Conservation (phyloP, 345 rosid genomes). For the Lepidium africanum region DNA sequence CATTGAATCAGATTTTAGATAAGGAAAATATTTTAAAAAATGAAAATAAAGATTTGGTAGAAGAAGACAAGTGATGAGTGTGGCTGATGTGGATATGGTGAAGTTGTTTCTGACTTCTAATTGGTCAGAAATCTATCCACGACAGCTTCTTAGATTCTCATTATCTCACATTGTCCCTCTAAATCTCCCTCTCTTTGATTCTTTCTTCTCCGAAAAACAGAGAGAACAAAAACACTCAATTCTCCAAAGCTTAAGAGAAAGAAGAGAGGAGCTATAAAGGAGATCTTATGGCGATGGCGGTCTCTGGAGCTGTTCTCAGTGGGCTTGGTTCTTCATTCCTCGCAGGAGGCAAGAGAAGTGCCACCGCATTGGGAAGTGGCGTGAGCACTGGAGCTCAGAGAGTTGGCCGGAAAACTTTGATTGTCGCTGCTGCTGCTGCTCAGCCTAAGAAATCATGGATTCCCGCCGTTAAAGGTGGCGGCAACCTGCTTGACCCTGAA, state of each 20-base stretch:
- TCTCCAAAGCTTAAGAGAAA: not conserved
- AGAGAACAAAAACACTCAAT: not conserved
- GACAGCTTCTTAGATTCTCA: constrained; percentile 37
- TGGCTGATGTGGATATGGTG: constrained; percentile 45
- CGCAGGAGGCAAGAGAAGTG: constrained; percentile 42
- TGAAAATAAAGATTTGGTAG: not conserved
- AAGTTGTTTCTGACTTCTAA: constrained; percentile 34
- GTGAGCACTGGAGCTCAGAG: constrained; percentile 16
- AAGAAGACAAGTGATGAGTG: not conserved
- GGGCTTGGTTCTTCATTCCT: constrained; percentile 82
- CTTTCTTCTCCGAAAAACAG: not conserved
- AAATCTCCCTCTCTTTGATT: constrained; percentile 28
- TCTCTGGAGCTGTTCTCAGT: constrained; percentile 66
- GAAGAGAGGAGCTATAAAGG: not conserved
- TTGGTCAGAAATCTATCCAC: constrained; percentile 86
- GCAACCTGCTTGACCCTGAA: constrained; percentile 81
- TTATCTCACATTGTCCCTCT: constrained; percentile 51
- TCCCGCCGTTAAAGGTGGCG: constrained; percentile 85
- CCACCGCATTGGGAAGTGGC: constrained; percentile 30
- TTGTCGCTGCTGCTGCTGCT: constrained; percentile 59
- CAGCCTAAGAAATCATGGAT: constrained; percentile 85
- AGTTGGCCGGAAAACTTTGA: constrained; percentile 31
- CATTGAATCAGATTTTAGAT: not conserved
- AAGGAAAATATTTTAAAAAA: not conserved
- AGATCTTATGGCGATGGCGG: constrained; percentile 49